phyloP scores from a whole-genome alignment of 192 early-diverging fungal genomes.

The Mortierella antarctica region DNA sequence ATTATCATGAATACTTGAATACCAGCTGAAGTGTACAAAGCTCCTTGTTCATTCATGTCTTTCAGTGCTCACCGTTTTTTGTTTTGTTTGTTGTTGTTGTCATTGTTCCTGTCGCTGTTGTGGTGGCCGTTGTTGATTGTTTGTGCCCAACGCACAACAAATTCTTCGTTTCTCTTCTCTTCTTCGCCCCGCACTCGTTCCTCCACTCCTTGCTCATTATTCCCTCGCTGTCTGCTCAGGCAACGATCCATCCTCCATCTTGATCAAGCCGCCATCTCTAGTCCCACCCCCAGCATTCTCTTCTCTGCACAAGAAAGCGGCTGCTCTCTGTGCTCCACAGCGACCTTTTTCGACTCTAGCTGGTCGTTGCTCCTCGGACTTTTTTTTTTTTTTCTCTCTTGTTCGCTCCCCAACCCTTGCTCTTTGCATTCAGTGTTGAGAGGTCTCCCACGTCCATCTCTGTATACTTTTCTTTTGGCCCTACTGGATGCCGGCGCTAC shows the following conservation, averaged over 20 bases:
- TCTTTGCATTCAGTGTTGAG: background rate
- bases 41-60: no score
- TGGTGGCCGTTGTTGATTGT: no score
- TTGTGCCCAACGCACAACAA: background rate
- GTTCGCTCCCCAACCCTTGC: background rate
- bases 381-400: constrained; percentile 4
- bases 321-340: constrained; percentile 33
- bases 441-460: background rate
- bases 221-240: no score
- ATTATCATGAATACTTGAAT: no score
- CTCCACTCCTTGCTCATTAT: background rate
- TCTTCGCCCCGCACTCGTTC: background rate
- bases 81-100: background rate
- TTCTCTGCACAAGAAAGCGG: constrained; percentile 11
- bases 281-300: background rate
- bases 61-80: no score
- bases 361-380: constrained; percentile 4
- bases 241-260: background rate
- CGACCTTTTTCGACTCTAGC: background rate
- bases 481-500: no score
- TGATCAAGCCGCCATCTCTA: constrained; percentile 6
- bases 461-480: background rate
- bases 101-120: background rate
- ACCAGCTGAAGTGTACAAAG: no score
- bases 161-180: background rate